Conservation (phyloP, 345 rosid species). For the Brassica carinata region DNA sequence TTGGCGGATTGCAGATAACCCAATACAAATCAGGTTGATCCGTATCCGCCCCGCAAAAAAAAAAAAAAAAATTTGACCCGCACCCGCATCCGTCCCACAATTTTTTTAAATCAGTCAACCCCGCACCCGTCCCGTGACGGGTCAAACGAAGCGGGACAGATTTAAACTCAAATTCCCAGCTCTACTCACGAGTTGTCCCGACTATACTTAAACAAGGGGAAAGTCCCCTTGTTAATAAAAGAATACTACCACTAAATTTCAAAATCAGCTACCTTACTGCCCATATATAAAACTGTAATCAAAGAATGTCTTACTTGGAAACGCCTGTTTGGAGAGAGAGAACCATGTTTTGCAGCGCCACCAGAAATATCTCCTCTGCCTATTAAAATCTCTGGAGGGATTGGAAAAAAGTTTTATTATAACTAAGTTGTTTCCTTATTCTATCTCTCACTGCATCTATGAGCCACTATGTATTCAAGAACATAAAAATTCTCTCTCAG, state of each 20-base stretch:
- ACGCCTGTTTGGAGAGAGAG: slow-evolving; percentile 69
- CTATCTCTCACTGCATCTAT: slow-evolving; percentile 14
- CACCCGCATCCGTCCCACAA: no score
- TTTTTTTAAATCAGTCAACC: no score
- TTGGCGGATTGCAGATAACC: no score
- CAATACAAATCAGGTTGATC: no score
- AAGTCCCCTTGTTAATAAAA: not conserved
- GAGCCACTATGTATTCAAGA: slow-evolving; percentile 1
- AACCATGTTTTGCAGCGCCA: slow-evolving; percentile 83
- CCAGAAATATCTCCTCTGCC: slow-evolving; percentile 93
- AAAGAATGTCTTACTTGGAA: slow-evolving; percentile 62
- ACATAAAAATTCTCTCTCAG: not conserved
- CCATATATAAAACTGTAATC: slow-evolving; percentile 4
- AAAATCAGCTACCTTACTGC: not conserved
- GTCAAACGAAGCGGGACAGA: no score
- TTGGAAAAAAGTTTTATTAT: slow-evolving; percentile 20
- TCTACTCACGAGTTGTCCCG: not conserved
- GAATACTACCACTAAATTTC: no score
- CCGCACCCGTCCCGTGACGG: no score
- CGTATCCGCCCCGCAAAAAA: no score
- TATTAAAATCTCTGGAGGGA: slow-evolving; percentile 66
- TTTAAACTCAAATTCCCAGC: no score
- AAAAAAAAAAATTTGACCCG: no score
- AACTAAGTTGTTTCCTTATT: not conserved
- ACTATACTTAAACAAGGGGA: slow-evolving; percentile 8